Base-by-base conservation (phyloP, 768 basidiomycete species). In the Leccinum barrowsii region DNA sequence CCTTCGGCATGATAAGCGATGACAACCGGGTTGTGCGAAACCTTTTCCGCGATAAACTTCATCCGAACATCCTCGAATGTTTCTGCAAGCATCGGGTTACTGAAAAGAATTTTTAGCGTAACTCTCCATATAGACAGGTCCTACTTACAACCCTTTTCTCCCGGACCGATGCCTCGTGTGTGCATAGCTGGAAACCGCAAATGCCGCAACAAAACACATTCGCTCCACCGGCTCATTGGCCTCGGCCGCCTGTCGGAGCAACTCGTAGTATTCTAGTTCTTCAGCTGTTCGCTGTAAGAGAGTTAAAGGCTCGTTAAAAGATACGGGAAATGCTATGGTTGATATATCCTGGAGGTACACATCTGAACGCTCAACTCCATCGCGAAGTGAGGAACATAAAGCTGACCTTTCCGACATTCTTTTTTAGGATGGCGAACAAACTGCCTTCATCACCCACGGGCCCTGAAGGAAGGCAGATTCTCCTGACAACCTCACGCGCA, bases 1-100 rank as follows among this genome's bases (percentile, higher is more conserved):
- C n/a, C n/a, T n/a, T n/a, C n/a, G n/a, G n/a, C n/a, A n/a, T 92
- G 90, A 73, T 89, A 92, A 4, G 91, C 92, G 66, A 93, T 83
- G 65, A 93, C 78, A 40, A 94, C 80, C 12, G 92, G 92, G 65
- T 90, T 86, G 68, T 94, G 92, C 40, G 82, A 82, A 61, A 92
- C 91, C 76, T 94, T 94, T 75, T 94, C 92, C 49, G 90, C 87
- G 52, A 94, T 80, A 67, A 93, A 90, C 57, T 82, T 85, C 83
- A 90, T 86, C 46, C 90, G 84, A 48, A 77, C 66, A 61, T 92
- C 89, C 72, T 95, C 92, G 60, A 89, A 95, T 2, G 92, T 94
- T 73, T 95, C 92, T 3, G 83, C 89, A 50, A 93, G 81, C 85
- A 94, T 86, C 1, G 92, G 92, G 63, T 92, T 94, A 65, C 90